Base-by-base conservation (phyloP, 352 stramenopile species). In the Blastocystis sp. region DNA sequence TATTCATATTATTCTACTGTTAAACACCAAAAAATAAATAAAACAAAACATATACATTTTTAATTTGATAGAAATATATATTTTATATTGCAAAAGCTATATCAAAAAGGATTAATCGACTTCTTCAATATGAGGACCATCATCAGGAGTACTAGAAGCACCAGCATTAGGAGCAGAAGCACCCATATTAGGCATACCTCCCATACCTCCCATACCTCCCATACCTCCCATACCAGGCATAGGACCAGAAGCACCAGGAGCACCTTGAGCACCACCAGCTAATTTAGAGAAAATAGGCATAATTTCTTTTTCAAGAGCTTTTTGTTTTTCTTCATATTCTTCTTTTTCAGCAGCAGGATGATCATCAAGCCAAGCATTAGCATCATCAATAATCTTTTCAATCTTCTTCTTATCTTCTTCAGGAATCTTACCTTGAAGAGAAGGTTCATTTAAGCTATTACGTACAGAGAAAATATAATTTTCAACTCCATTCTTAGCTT, bases 261-360 rank as follows among this genome's bases (percentile, higher is more conserved):
- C 10, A 1, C 3, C 21, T 10, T 19, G 2, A 27, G 31, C 10
- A 16, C 64, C 70, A 18, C 77, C 77, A 31, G 74, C 78, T 30
- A 65, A 41, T 30, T 73, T 62, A n/a, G 16, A 6, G 25, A 72
- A 44, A 1, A 72, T 58, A 2, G 66, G 67, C 24, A 62, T 71
- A 16, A 48, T 43, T 55, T 84, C 67, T 6, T 9, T 66, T 65
- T 86, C 77, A 7, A 86, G 59, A 31, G 75, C 74, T 69, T 88
- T 84, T 74, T 90, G 84, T 79, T 94, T 92, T 68, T 88, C 80
- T 69, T 93, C 84, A 32, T 80, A 87, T 70, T 93, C 83, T 68
- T 89, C 82, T 31, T 85, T 79, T 47, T 85, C 84, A 28, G 77
- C 79, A 48, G 77, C 70, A 62, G 82, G 76, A 73, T 81, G 43